Conservation (phyloP, 495 filamentous ascomycete genomes). For the Penicillium psychrofluorescens region DNA sequence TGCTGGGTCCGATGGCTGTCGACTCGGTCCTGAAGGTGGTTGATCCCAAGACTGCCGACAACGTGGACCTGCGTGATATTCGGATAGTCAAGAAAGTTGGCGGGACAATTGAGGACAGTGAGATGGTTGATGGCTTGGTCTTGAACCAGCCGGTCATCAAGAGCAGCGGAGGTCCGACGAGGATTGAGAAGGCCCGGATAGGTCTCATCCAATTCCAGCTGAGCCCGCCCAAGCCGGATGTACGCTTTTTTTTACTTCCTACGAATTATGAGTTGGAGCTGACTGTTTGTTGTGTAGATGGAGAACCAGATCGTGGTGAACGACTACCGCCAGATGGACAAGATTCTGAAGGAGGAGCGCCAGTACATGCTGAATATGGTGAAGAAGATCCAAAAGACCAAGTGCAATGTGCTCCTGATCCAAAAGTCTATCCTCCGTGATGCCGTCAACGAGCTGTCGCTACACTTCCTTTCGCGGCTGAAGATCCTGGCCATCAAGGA, state of each 20-base stretch:
- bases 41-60: conserved; percentile 88
- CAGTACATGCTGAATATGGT: conserved; percentile 97
- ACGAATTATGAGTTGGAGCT: neutral
- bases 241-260: conserved; percentile 37
- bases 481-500: conserved; percentile 95
- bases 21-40: conserved; percentile 93
- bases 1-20: conserved; percentile 92
- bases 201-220: conserved; percentile 98
- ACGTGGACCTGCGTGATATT: conserved; percentile 94
- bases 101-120: conserved; percentile 96
- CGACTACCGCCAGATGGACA: conserved; percentile 99
- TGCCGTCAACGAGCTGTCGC: conserved; percentile 91
- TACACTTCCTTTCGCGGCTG: conserved; percentile 95
- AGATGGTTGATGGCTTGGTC: conserved; percentile 93
- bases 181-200: conserved; percentile 96
- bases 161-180: conserved; percentile 79
- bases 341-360: conserved; percentile 98
- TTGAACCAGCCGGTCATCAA: conserved; percentile 91
- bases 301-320: conserved; percentile 99
- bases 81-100: conserved; percentile 96
- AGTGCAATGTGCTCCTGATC: conserved; percentile 97
- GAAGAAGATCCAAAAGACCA: conserved; percentile 99
- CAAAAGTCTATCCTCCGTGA: conserved; percentile 98
- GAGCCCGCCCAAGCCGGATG: conserved; percentile 94
- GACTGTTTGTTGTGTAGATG: conserved; percentile 53